Evolutionary conservation across 2,329 filamentous ascomycete species (phyloP).

Genomic region (Atkinsonella hypoxylon): DNA sequence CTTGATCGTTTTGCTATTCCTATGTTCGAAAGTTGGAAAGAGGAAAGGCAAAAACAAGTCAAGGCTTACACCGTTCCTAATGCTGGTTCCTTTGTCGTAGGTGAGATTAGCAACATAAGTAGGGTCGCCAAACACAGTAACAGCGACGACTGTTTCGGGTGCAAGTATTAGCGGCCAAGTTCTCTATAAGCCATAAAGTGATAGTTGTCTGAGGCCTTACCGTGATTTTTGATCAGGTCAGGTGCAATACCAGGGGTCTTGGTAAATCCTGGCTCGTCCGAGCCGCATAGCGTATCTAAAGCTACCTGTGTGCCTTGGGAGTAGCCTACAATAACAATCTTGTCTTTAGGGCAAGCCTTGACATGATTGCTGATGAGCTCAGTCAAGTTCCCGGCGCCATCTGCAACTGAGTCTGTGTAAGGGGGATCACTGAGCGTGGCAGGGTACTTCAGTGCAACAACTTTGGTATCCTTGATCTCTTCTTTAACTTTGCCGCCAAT

Average conservation of each 20-base stretch:
- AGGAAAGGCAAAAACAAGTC: background rate
- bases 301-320: slow-evolving; percentile 31
- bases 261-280: slow-evolving; percentile 17
- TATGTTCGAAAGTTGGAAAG: background rate
- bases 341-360: slow-evolving; percentile 24
- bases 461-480: slow-evolving; percentile 21
- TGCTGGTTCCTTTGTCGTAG: slow-evolving; percentile 26
- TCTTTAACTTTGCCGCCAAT: slow-evolving; percentile 19
- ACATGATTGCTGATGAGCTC: slow-evolving; percentile 20
- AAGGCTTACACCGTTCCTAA: slow-evolving; percentile 24
- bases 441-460: slow-evolving; percentile 26
- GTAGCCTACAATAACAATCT: slow-evolving; percentile 29
- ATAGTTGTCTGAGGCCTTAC: slow-evolving; percentile 11
- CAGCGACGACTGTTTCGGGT: slow-evolving; percentile 23
- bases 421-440: slow-evolving; percentile 19
- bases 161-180: background rate
- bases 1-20: background rate
- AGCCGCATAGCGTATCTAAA: slow-evolving; percentile 26
- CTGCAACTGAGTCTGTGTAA: slow-evolving; percentile 24
- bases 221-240: slow-evolving; percentile 19
- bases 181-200: slow-evolving; percentile 6
- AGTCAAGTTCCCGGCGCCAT: slow-evolving; percentile 21
- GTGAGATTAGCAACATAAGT: slow-evolving; percentile 23
- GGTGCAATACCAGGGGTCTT: slow-evolving; percentile 14
- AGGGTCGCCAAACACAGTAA: slow-evolving; percentile 30